Evolutionary conservation across 1,284 basidiomycete genomes (phyloP).

Genomic region (Lignosus rhinocerotis): DNA sequence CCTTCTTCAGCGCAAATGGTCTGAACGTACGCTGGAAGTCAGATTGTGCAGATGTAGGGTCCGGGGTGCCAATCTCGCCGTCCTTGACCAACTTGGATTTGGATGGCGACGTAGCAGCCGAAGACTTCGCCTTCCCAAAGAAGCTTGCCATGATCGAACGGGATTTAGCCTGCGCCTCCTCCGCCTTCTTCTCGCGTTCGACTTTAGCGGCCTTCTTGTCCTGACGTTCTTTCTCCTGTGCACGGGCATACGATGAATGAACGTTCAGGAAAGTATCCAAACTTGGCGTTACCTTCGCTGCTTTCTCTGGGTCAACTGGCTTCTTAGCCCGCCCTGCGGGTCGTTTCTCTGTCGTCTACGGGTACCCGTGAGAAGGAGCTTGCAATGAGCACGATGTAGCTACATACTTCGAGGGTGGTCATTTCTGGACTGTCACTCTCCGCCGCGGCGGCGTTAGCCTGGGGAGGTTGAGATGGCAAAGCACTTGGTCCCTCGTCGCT

Average conservation of each 20-base stretch:
- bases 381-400: not conserved
- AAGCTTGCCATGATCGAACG: constrained; percentile 75
- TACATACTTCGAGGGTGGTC: constrained; percentile 7
- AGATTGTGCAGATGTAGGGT: constrained; percentile 43
- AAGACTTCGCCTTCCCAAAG: constrained; percentile 60
- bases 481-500: not conserved
- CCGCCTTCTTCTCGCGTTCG: constrained; percentile 69
- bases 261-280: constrained; percentile 24
- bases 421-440: constrained; percentile 4
- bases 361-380: not conserved
- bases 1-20: constrained; percentile 76
- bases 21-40: constrained; percentile 78
- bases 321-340: constrained; percentile 49
- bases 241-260: not conserved
- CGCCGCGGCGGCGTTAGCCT: not conserved
- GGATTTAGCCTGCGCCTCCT: constrained; percentile 68
- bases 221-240: constrained; percentile 63
- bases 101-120: constrained; percentile 24
- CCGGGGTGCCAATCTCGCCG: constrained; percentile 33
- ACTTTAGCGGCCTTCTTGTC: constrained; percentile 65
- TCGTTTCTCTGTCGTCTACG: constrained; percentile 17
- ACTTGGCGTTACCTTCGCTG: constrained; percentile 64
- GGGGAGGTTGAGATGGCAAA: not conserved
- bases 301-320: constrained; percentile 55
- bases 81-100: constrained; percentile 35